Base-by-base conservation (phyloP, 2,329 filamentous ascomycete genomes). In the Fusarium miscanthi region DNA sequence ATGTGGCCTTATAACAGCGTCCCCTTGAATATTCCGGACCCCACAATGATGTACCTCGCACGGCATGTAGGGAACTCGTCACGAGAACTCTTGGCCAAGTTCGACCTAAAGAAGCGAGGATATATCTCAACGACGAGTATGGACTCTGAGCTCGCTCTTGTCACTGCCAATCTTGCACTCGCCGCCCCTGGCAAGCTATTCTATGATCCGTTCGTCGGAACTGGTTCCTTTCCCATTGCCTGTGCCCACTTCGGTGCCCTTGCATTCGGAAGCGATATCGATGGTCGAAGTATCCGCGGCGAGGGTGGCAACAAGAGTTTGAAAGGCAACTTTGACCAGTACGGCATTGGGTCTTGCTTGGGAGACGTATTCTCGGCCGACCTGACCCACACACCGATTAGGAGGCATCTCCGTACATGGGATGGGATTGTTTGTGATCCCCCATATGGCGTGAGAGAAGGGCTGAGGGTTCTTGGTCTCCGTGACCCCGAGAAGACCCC, bases 61-160 rank as follows among this genome's bases (percentile, higher is more conserved):
- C 90, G 94, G 13, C 89, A 89, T 63, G 80, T 98, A 30, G 91
- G 87, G 4, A 84, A 84, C 17, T 91, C 93, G 5, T 88, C 88
- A 6, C 88, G 95, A 48, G 89, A 93, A 59, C 85, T 91, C 9
- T 87, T 93, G 37, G 85, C 88, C 40, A 92, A 88, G 30, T 97
- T 95, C 78, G 94, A 97, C 80, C 87, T 99, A 27, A 99, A 99
- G 86, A 97, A 97, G 82, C 87, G 96, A 33, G 88, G 88, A 42
- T 99, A 99, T 80, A 98, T 99, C 77, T 94, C 93, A 74, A 98
- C 95, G 1, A 99, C 96, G 0, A 96, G 93, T 49, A 98, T 99
- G 96, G 96, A 99, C 80, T 93, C 95, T 0, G 96, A 98, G 81
- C 87, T 99, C 46, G 93, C 94, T 17, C 87, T 99, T 2, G 85